Base-by-base conservation (phyloP, 106 monocot genomes). In the Vanilla planifolia region DNA sequence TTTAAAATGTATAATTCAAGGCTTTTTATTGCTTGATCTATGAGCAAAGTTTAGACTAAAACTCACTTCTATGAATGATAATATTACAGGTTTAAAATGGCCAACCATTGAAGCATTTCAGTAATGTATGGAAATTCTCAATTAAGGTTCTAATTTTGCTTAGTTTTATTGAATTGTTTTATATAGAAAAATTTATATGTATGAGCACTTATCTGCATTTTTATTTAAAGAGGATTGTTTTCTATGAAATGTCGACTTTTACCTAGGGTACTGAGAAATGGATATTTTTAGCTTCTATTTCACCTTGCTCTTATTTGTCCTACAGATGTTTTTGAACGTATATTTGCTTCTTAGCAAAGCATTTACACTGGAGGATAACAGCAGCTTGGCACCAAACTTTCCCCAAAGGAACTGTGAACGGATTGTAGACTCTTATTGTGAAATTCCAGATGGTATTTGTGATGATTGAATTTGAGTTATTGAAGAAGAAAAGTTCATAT, bases 401-500 rank as follows among this genome's bases (percentile, higher is more conserved):
- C 28, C 4, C 14, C 66, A 43, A 41, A 57, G 51, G 25, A 36
- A 58, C 61, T 52, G 70, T 60, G 41, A 62, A 59, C 7, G 24
- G 42, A 51, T 16, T 0, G 44, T 61, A 35, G 39, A 55, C 64
- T 14, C 46, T 46, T 73, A 81, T 66, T 30, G 61, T 60, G 59
- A 42, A 32, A 73, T 88, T 66, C 76, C 88, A 66, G 88, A 93
- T 74, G 92, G 92, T 93, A 93, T 62, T 58, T 66, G 68, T 30
- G 16, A 55, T 55, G 16, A 30, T 30, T 1, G 16, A 16, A 15
- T 55, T 55, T 32, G 5, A 0, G 53, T 32, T n/a, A n/a, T n/a
- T 55, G 32, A 55, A 32, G 16, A 32, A 32, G 15, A 55, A 32
- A 55, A 37, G 5, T 13, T 55, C 32, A 30, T 55, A 30, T 30